Conservation (phyloP, 2,329 filamentous ascomycete species). For the Ophiosphaerella narmari region DNA sequence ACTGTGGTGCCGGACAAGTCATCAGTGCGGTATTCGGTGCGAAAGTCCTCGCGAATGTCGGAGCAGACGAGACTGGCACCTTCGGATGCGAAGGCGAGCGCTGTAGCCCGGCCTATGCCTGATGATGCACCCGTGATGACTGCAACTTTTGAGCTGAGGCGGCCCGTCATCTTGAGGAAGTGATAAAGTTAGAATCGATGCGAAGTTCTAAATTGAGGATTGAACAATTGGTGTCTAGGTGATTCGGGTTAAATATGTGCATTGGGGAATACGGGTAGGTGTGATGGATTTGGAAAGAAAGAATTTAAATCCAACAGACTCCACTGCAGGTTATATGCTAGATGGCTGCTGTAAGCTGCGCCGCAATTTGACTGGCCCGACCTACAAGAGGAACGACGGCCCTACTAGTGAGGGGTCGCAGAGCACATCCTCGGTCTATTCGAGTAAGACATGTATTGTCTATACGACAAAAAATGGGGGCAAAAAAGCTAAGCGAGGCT, state of each 20-base stretch:
- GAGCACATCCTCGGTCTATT: conserved; percentile 12
- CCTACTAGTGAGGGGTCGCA: conserved; percentile 10
- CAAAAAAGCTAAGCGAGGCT: too few species aligned
- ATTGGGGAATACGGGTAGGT: too few species aligned
- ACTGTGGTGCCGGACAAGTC: conserved; percentile 28
- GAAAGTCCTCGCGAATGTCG: conserved; percentile 31
- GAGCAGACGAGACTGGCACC: conserved; percentile 40
- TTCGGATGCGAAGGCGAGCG: conserved; percentile 37
- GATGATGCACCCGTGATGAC: conserved; percentile 42
- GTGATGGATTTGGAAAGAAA: too few species aligned
- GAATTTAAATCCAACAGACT: too few species aligned
- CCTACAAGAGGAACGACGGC: too few species aligned
- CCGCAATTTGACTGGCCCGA: background rate
- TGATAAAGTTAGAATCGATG: background rate
- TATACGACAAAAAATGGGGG: too few species aligned
- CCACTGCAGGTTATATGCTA: too few species aligned
- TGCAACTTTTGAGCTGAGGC: conserved; percentile 36
- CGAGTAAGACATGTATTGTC: background rate
- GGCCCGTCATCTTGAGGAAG: conserved; percentile 19
- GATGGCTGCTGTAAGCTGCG: background rate
- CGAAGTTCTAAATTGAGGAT: background rate
- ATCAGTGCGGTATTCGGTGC: conserved; percentile 20
- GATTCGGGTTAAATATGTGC: too few species aligned
- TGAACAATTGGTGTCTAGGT: background rate
- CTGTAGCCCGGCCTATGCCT: conserved; percentile 42